phyloP scores from a whole-genome alignment of 495 filamentous ascomycete genomes.

The Bombardia bombarda region DNA sequence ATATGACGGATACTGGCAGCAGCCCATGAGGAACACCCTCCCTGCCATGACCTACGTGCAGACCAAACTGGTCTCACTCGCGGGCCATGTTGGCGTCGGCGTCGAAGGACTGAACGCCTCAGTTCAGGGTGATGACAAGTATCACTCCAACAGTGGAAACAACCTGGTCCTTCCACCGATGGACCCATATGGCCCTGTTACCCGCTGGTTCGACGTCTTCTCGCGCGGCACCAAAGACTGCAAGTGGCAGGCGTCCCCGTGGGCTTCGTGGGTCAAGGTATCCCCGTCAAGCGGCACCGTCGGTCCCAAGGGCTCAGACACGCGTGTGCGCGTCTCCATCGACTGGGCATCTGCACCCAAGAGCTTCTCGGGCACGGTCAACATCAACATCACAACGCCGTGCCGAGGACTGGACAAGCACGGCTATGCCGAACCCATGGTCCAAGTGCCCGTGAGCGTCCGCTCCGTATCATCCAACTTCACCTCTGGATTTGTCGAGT shows the following conservation, averaged over 20 bases:
- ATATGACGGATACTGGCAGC: constrained; percentile 54
- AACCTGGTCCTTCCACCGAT: constrained; percentile 50
- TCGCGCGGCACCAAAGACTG: constrained; percentile 51
- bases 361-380: constrained; percentile 36
- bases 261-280: constrained; percentile 49
- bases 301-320: constrained; percentile 41
- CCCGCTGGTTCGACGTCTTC: constrained; percentile 62
- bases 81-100: constrained; percentile 57
- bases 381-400: constrained; percentile 48
- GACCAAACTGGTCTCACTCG: constrained; percentile 44
- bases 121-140: constrained; percentile 59
- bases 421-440: constrained; percentile 36
- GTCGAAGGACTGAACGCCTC: constrained; percentile 58
- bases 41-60: constrained; percentile 54
- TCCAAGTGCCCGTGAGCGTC: constrained; percentile 52
- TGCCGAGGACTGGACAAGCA: constrained; percentile 47
- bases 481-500: constrained; percentile 56
- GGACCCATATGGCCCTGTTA: constrained; percentile 53
- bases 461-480: constrained; percentile 47
- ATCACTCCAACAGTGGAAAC: constrained; percentile 48
- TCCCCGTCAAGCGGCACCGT: constrained; percentile 49
- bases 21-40: constrained; percentile 61
- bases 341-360: constrained; percentile 52
- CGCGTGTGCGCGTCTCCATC: constrained; percentile 50
- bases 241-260: constrained; percentile 45